Evolutionary conservation across 768 basidiomycete genomes (phyloP).

Genomic region (Tricholoma saponaceum): DNA sequence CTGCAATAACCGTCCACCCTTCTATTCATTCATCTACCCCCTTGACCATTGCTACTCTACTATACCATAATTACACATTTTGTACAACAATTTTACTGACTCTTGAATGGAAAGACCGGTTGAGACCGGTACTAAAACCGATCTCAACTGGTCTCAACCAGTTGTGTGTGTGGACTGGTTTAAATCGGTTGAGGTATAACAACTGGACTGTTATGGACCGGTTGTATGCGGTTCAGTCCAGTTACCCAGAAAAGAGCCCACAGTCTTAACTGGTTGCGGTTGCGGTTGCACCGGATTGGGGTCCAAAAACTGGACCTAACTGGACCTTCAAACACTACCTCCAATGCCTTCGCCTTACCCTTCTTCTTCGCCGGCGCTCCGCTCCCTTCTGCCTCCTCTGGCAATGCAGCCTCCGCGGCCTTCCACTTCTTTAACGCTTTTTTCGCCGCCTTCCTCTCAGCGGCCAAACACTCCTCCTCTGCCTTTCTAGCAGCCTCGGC

Average conservation of each 20-base stretch:
- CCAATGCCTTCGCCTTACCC: too few relatives aligned
- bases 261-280: background rate
- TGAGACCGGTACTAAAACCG: background rate
- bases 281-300: background rate
- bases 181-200: background rate
- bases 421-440: too few relatives aligned
- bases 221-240: background rate
- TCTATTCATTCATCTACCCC: background rate
- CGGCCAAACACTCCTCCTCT: too few relatives aligned
- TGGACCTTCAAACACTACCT: background rate
- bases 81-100: background rate
- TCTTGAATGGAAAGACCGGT: background rate
- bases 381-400: too few relatives aligned
- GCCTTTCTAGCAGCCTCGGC: too few relatives aligned
- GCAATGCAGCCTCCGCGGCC: too few relatives aligned
- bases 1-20: background rate
- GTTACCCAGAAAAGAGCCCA: background rate
- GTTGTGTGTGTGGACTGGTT: background rate
- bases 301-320: background rate
- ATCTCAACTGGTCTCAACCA: background rate
- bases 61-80: background rate
- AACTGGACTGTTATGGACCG: background rate
- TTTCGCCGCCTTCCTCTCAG: too few relatives aligned
- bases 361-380: too few relatives aligned
- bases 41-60: background rate